Percentiles rank a stretch among this genome's conserved stretches.
phyloP scores from a whole-genome alignment of 2,329 filamentous ascomycete species.

The Scytalidium sp. region DNA sequence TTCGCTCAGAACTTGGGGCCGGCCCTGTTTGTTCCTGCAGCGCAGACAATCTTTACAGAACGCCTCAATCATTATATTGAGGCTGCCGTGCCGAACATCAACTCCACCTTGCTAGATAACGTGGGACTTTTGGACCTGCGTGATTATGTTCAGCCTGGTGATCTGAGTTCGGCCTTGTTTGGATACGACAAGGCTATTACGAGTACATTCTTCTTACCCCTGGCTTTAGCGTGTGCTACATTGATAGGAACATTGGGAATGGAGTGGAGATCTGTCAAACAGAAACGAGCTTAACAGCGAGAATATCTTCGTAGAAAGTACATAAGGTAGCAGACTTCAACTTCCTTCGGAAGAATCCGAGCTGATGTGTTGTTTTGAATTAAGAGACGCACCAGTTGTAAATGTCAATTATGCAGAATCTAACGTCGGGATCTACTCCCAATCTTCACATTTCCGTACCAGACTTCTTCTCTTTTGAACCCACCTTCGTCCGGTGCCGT shows the following conservation, averaged over 20 bases:
- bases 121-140: not conserved
- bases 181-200: constrained; percentile 59
- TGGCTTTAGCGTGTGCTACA: constrained; percentile 50
- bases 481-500: too few relatives aligned
- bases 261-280: constrained; percentile 48
- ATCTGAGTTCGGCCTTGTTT: not conserved
- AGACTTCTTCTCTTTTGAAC: too few relatives aligned
- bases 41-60: constrained; percentile 65
- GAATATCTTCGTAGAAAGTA: too few relatives aligned
- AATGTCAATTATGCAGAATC: too few relatives aligned
- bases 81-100: constrained; percentile 17
- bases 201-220: constrained; percentile 56
- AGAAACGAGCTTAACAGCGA: constrained; percentile 2
- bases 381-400: too few relatives aligned
- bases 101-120: not conserved
- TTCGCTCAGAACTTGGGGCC: constrained; percentile 64
- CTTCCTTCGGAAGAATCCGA: too few relatives aligned
- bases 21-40: constrained; percentile 59
- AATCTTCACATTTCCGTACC: too few relatives aligned
- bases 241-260: constrained; percentile 53
- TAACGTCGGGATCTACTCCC: too few relatives aligned
- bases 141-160: not conserved
- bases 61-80: constrained; percentile 40
- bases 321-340: too few relatives aligned
- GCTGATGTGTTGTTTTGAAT: too few relatives aligned